A percentile compares a stretch with the other conserved stretches of the same genome.
Conservation (phyloP, 108 stramenopile species). For the Fistulifera solaris region DNA sequence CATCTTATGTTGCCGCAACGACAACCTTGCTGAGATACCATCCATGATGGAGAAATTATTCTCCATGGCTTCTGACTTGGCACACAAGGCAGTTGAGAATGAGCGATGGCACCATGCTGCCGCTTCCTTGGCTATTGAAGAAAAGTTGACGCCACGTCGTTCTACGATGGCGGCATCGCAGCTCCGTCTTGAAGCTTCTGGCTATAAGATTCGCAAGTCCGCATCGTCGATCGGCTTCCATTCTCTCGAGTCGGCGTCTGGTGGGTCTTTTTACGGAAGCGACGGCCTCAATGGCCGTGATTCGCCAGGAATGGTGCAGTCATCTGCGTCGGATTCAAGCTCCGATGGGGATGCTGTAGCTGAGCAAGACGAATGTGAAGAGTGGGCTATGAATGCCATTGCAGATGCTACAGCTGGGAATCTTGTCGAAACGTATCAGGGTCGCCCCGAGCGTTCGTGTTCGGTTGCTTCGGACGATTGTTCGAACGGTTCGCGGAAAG, state of each 20-base stretch:
- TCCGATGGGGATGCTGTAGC: slow-evolving; percentile 17
- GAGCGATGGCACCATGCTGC: slow-evolving; percentile 72
- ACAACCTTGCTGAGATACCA: slow-evolving; percentile 61
- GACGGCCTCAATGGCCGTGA: neutral
- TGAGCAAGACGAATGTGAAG: slow-evolving; percentile 54
- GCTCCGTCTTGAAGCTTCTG: too few species aligned
- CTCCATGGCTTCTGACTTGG: slow-evolving; percentile 70
- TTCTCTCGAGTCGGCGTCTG: slow-evolving; percentile 3
- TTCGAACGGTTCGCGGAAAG: slow-evolving; percentile 3
- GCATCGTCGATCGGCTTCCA: slow-evolving; percentile 15
- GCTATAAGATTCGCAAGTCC: slow-evolving; percentile 18
- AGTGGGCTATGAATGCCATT: slow-evolving; percentile 73
- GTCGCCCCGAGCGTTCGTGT: neutral
- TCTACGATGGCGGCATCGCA: neutral
- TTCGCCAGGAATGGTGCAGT: slow-evolving; percentile 42
- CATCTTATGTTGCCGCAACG: slow-evolving; percentile 74
- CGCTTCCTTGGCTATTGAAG: slow-evolving; percentile 61
- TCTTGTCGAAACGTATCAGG: neutral
- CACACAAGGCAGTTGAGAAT: slow-evolving; percentile 61
- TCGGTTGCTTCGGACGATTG: slow-evolving; percentile 9
- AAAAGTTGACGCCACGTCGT: slow-evolving; percentile 54
- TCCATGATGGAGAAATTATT: slow-evolving; percentile 67
- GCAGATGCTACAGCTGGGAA: slow-evolving; percentile 33
- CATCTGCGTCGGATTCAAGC: slow-evolving; percentile 65
- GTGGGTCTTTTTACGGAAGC: too few species aligned